Percentiles rank a stretch among this genome's conserved stretches.
phyloP scores from a whole-genome alignment of 2,329 filamentous ascomycete genomes.

The Didymella segeticola region DNA sequence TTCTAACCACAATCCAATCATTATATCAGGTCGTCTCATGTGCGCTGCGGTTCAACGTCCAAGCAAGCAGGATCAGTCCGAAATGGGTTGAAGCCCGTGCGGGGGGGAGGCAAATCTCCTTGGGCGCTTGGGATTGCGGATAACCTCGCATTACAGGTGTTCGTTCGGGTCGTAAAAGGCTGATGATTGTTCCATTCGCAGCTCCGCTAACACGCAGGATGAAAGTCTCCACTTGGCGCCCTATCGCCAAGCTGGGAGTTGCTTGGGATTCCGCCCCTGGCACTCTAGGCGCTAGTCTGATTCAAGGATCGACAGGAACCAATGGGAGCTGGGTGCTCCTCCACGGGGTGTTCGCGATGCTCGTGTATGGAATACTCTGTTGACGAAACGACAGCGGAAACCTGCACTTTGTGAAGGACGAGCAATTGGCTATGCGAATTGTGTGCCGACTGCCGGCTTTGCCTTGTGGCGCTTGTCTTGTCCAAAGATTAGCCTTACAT shows the following conservation, averaged over 20 bases:
- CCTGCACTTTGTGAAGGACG: slow-evolving; percentile 5
- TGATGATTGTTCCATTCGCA: slow-evolving; percentile 10
- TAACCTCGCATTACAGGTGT: slow-evolving; percentile 1
- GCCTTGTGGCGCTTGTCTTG: slow-evolving; percentile 1
- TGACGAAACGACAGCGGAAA: slow-evolving; percentile 8
- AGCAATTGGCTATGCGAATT: slow-evolving; percentile 6
- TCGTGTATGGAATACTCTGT: slow-evolving; percentile 13
- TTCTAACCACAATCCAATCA: slow-evolving; percentile 20
- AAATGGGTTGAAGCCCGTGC: slow-evolving; percentile 1
- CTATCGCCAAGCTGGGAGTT: slow-evolving; percentile 18
- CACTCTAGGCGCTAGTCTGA: slow-evolving; percentile 12
- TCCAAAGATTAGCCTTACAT: neutral
- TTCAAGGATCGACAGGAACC: slow-evolving; percentile 12
- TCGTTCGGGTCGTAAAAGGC: slow-evolving; percentile 7
- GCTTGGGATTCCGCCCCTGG: slow-evolving; percentile 25
- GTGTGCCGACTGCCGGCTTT: slow-evolving; percentile 29
- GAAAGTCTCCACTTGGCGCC: slow-evolving; percentile 26
- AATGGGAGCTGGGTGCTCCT: slow-evolving; percentile 13
- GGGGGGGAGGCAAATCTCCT: slow-evolving; percentile 11
- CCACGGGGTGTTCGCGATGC: slow-evolving; percentile 20
- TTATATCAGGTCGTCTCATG: slow-evolving; percentile 18
- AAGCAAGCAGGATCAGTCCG: slow-evolving; percentile 9
- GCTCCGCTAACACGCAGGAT: slow-evolving; percentile 22
- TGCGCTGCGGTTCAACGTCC: slow-evolving; percentile 13
- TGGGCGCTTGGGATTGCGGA: slow-evolving; percentile 22